Evolutionary conservation across 1,139 yeast species (phyloP).

Genomic region (Sugiyamaella grinbergsii): DNA sequence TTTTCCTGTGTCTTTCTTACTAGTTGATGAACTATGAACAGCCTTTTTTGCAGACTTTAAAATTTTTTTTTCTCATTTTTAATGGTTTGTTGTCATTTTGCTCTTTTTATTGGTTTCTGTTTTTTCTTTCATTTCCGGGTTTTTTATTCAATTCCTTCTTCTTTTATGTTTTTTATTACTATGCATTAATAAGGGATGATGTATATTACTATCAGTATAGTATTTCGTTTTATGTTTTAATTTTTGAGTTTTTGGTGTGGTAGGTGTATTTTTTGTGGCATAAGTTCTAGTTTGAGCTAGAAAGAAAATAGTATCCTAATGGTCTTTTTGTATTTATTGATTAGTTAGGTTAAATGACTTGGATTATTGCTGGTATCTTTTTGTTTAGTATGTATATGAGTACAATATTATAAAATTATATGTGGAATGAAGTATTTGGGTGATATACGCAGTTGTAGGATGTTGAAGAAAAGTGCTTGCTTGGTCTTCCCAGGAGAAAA

Average conservation of each 20-base stretch:
- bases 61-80: neutral
- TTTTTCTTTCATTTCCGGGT: neutral
- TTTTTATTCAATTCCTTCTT: neutral
- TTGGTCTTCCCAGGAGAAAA: too few relatives aligned
- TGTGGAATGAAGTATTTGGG: too few relatives aligned
- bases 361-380: neutral
- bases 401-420: neutral
- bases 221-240: neutral
- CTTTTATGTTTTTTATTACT: neutral
- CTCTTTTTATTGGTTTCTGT: neutral
- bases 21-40: neutral
- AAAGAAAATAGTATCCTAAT: neutral
- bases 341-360: slow-evolving; percentile 1
- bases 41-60: neutral
- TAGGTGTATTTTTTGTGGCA: slow-evolving; percentile 3
- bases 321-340: neutral
- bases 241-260: slow-evolving; percentile 2
- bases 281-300: neutral
- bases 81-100: neutral
- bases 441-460: too few relatives aligned
- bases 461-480: neutral
- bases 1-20: neutral
- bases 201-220: slow-evolving; percentile 9
- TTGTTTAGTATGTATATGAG: neutral
- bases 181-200: neutral